Percentiles rank a stretch among this genome's conserved stretches.
Conservation (phyloP, 2,329 filamentous ascomycete genomes). For the Pseudogymnoascus sp. region DNA sequence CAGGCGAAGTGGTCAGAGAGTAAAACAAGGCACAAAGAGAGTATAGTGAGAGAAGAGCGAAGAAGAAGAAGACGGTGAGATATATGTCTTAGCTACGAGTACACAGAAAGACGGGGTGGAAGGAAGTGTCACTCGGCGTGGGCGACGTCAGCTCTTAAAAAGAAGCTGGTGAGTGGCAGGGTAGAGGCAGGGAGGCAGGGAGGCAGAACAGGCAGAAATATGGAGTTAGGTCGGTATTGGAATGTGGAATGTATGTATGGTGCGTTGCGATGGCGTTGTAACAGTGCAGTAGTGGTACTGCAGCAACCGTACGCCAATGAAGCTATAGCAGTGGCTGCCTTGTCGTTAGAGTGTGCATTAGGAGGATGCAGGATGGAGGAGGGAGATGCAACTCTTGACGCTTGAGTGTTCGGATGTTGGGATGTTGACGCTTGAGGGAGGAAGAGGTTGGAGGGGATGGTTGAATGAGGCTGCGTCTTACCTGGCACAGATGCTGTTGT, state of each 20-base stretch:
- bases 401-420: neutral
- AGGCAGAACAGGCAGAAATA: conserved; percentile 1
- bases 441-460: neutral
- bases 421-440: neutral
- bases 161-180: neutral
- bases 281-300: conserved; percentile 3
- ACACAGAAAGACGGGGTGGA: neutral
- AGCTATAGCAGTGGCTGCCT: neutral
- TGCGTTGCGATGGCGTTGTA: conserved; percentile 1
- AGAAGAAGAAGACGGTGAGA: neutral
- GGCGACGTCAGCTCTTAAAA: conserved; percentile 3
- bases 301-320: neutral
- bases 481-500: neutral
- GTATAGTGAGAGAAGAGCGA: neutral
- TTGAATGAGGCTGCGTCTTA: neutral
- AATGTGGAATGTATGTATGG: conserved; percentile 1
- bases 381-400: neutral
- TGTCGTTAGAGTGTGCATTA: conserved; percentile 1
- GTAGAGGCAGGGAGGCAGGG: neutral
- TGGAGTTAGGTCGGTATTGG: neutral
- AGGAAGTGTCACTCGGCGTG: neutral
- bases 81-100: conserved; percentile 1
- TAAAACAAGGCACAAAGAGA: conserved; percentile 1
- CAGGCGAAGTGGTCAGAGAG: neutral
- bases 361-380: conserved; percentile 1